Evolutionary conservation across 1,139 yeast species (phyloP), one percentile per base, ranked within the genome.

Genomic region (Scheffersomyces parashehatae): DNA sequence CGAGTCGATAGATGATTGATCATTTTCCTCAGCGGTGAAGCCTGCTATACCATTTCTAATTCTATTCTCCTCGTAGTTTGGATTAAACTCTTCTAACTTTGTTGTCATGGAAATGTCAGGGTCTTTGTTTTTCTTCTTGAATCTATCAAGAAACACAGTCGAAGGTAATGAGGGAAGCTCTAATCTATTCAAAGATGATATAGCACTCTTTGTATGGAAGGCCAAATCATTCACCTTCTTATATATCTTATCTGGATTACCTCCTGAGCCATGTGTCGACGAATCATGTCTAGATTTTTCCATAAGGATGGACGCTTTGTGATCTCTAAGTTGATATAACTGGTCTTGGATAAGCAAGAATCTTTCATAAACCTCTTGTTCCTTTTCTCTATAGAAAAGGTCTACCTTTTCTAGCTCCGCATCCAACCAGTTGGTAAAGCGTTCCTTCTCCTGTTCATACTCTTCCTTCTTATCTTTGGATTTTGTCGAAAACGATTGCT

Each of bases 261-360:
- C 26, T 4, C 33, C 34, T 6, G 33, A 13, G 11, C n/a, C 12
- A 14, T 36, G 30, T 12, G 40, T 40, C 8, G 26, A 45, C n/a
- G 42, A 32, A 4, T 45, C 39, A 29, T 48, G 47, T 12, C 37
- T 43, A 13, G 38, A 44, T 26, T 42, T 48, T 28, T 47, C 48
- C 13, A 40, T 40, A 28, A 49, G 24, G 6, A 53, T 42, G 5
- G 50, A 43, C 14, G 54, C 45, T 41, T 72, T 73, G 52, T 85
- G 91, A 37, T 81, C 82, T 42, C 81, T 70, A 46, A 88, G 59
- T 48, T 81, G 84, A 48, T 76, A 76, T 37, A 88, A 60, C 59
- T 88, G 96, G 51, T 81, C 87, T 53, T 85, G 87, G 16, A 88
- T 59, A 8, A 84, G 59, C 12, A 82, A 64, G 52, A 79, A 84